Evolutionary conservation across 2,329 filamentous ascomycete species (phyloP), one percentile per base, ranked within the genome.

Genomic region (Rhinocladiella mackenziei): DNA sequence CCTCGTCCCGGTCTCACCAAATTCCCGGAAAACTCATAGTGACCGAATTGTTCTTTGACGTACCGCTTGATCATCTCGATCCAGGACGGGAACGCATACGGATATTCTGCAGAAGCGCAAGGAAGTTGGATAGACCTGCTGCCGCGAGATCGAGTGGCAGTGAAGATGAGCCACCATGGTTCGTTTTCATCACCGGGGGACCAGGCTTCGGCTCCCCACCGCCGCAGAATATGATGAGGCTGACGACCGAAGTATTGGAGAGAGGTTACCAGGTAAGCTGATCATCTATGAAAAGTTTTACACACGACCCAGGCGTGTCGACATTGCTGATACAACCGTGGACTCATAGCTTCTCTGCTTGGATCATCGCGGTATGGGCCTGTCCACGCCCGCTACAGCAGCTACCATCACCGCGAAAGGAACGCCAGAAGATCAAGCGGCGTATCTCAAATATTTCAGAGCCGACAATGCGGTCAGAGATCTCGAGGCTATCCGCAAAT

Each of bases 401-500:
- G 77, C 76, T 6, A 88, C 83, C 5, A 73, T 96, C 3, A 75
- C 77, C 23, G 68, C 77, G 9, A 75, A 81, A 28, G 84, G 83
- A 4, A 62, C 69, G 40, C 69, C 77, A 1, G 65, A 76, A 33
- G 78, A 78, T 45, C 88, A 96, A 65, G 84, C 84, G 5, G 76
- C 81, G 40, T 94, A 95, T 58, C 74, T 97, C 52, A 85, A 84
- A 62, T 73, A 81, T 28, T 95, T 95, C 71, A 80, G 91, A 30
- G 89, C 91, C 23, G 89, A 96, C 65, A 92, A 78, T 60, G 94
- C 94, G 39, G 89, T 97, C 29, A 80, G 79, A 34, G 91, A 97
- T 60, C 86, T 84, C 53, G 91, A 97, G 62, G 88, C 89, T 3
- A 80, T 97, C 22, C 79, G 91, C 4, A 77, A 81, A 57, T 83